Evolutionary conservation across 2,329 filamentous ascomycete genomes (phyloP).

Genomic region (Lecanosticta acicola): DNA sequence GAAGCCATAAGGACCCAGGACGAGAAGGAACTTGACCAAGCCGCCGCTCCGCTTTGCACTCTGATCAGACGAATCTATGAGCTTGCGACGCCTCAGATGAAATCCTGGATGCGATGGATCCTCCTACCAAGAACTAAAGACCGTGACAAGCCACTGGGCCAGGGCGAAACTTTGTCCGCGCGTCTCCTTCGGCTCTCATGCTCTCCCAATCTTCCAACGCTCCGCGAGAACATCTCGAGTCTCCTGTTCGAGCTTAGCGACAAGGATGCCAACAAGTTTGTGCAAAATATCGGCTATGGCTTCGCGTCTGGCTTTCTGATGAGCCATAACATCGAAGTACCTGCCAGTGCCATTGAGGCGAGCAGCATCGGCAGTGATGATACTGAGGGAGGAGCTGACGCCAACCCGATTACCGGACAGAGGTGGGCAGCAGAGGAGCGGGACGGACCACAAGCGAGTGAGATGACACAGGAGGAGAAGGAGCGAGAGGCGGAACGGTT

Average conservation of each 20-base stretch:
- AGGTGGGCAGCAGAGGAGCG: slow-evolving; percentile 38
- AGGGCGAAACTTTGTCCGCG: slow-evolving; percentile 66
- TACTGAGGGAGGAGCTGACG: slow-evolving; percentile 32
- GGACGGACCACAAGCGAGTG: slow-evolving; percentile 57
- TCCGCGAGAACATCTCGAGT: slow-evolving; percentile 68
- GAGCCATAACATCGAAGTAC: slow-evolving; percentile 73
- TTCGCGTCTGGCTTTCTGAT: slow-evolving; percentile 87
- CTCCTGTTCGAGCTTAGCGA: slow-evolving; percentile 84
- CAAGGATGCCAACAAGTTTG: slow-evolving; percentile 71
- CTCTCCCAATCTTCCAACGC: slow-evolving; percentile 62
- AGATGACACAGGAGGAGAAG: slow-evolving; percentile 89
- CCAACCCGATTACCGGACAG: slow-evolving; percentile 88
- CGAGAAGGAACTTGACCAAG: slow-evolving; percentile 65
- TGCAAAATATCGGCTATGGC: slow-evolving; percentile 89
- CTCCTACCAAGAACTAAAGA: slow-evolving; percentile 75
- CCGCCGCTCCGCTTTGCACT: slow-evolving; percentile 53
- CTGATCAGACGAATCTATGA: slow-evolving; percentile 68
- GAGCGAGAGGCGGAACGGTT: slow-evolving; percentile 83
- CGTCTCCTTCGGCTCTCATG: slow-evolving; percentile 72
- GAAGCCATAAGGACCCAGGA: slow-evolving; percentile 58
- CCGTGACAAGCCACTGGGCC: slow-evolving; percentile 69
- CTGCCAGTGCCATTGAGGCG: slow-evolving; percentile 58
- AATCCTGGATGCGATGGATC: slow-evolving; percentile 56
- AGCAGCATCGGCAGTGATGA: slow-evolving; percentile 35
- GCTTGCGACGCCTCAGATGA: slow-evolving; percentile 61